Conservation (phyloP, 768 basidiomycete species). For the Suillus paluster region DNA sequence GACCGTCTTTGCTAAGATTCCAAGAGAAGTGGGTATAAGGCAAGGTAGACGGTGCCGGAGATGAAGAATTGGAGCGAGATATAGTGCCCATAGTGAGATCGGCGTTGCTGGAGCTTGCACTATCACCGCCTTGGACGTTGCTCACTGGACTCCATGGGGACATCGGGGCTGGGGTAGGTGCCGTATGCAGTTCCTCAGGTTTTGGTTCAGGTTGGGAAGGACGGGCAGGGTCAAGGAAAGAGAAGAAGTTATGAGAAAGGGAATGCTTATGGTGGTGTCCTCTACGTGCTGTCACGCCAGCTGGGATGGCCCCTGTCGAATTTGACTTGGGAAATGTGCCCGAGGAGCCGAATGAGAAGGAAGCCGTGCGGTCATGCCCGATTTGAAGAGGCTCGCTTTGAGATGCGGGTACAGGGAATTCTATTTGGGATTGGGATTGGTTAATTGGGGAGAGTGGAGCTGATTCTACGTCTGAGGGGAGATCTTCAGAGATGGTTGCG, state of each 20-base stretch:
- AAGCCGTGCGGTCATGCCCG: slow-evolving; percentile 51
- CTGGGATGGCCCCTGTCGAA: slow-evolving; percentile 17
- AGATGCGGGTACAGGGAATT: slow-evolving; percentile 47
- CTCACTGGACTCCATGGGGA: slow-evolving; percentile 65
- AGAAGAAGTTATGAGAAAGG: slow-evolving; percentile 93
- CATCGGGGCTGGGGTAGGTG: slow-evolving; percentile 61
- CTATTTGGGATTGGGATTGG: slow-evolving; percentile 17
- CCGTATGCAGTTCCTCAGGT: slow-evolving; percentile 51
- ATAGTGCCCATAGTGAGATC: background rate
- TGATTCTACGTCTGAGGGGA: slow-evolving; percentile 48
- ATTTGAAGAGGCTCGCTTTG: slow-evolving; percentile 37
- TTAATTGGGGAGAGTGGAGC: slow-evolving; percentile 42
- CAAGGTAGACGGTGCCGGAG: slow-evolving; percentile 3
- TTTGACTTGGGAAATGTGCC: slow-evolving; percentile 40
- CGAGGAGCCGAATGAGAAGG: slow-evolving; percentile 54
- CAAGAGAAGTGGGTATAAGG: background rate
- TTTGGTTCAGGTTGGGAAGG: slow-evolving; percentile 17
- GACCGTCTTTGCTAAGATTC: slow-evolving; percentile 16
- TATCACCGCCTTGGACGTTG: background rate
- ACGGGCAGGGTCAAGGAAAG: slow-evolving; percentile 78
- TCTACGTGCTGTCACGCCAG: slow-evolving; percentile 40
- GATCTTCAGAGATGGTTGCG: slow-evolving; percentile 71
- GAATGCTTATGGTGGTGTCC: slow-evolving; percentile 96
- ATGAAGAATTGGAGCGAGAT: slow-evolving; percentile 28
- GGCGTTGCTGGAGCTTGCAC: background rate